These are phyloP conservation scores for Suhomyces maxii DNA, from an alignment of 1,139 yeast genomes.

Conservation along the genomic window DNA sequence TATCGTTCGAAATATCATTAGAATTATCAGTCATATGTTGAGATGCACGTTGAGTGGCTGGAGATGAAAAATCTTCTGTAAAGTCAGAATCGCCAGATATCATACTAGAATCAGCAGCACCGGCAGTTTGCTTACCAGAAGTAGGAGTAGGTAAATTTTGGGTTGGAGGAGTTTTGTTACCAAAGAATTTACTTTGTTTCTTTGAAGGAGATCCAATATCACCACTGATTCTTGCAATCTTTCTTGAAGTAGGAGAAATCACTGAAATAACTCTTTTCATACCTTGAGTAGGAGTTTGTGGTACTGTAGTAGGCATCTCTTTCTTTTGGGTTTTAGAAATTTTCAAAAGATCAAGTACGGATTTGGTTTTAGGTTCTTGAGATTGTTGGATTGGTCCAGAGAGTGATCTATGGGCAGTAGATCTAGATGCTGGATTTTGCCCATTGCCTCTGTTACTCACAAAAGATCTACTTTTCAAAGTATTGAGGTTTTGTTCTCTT, in stretches of 20 bases:
- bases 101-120: slow-evolving; percentile 22
- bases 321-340: slow-evolving; percentile 4
- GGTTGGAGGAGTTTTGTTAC: slow-evolving; percentile 1
- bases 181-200: slow-evolving; percentile 23
- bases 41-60: slow-evolving; percentile 12
- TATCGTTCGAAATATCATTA: slow-evolving; percentile 13
- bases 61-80: slow-evolving; percentile 37
- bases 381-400: background rate
- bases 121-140: slow-evolving; percentile 10
- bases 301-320: slow-evolving; percentile 2
- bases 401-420: background rate
- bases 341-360: slow-evolving; percentile 14
- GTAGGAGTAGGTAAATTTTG: slow-evolving; percentile 11
- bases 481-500: slow-evolving; percentile 40
- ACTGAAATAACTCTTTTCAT: slow-evolving; percentile 7
- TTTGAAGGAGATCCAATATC: slow-evolving; percentile 6
- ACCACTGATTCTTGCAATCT: slow-evolving; percentile 19
- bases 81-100: slow-evolving; percentile 38
- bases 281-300: slow-evolving; percentile 6
- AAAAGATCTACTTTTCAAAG: slow-evolving; percentile 28
- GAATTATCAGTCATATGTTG: slow-evolving; percentile 1
- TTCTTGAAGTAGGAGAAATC: slow-evolving; percentile 31
- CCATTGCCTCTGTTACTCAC: background rate
- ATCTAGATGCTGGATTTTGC: background rate
- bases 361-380: background rate